Percentiles rank a stretch among this genome's conserved stretches.
Evolutionary conservation across 2,329 filamentous ascomycete species (phyloP).

Genomic region (Hortaea sp.): DNA sequence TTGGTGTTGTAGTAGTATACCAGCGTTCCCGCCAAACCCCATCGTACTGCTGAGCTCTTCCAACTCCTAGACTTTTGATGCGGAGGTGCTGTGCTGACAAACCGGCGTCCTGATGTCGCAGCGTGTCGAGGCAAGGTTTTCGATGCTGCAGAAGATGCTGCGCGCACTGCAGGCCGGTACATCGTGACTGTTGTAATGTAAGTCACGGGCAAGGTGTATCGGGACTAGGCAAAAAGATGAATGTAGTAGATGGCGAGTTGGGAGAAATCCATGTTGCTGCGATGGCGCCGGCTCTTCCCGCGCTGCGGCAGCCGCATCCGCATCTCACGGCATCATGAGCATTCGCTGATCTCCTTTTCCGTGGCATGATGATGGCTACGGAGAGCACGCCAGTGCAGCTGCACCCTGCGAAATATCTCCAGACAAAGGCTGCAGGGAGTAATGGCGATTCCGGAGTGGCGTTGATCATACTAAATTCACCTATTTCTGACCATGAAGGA

Average conservation of each 20-base stretch:
- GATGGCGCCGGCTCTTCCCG: not conserved
- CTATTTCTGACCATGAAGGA: constrained; percentile 43
- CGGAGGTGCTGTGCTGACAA: constrained; percentile 49
- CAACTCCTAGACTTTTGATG: constrained; percentile 63
- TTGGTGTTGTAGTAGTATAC: constrained; percentile 95
- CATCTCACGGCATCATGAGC: not conserved
- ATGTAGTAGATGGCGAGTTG: not conserved
- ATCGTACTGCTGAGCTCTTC: constrained; percentile 65
- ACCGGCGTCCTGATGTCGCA: constrained; percentile 29
- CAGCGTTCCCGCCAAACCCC: constrained; percentile 63
- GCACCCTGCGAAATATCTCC: constrained; percentile 15
- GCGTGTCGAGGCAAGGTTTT: constrained; percentile 26
- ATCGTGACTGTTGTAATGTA: constrained; percentile 23
- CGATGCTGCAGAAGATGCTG: constrained; percentile 23
- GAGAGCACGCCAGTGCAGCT: constrained; percentile 6
- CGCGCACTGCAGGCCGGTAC: constrained; percentile 43
- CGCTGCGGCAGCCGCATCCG: not conserved
- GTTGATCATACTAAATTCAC: constrained; percentile 53
- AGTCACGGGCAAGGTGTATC: too few relatives aligned
- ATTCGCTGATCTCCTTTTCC: not conserved
- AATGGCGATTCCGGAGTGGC: constrained; percentile 19
- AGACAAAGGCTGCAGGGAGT: constrained; percentile 1
- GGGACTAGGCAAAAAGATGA: too few relatives aligned
- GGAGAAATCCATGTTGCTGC: not conserved
- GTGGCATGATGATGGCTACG: not conserved